Evolutionary conservation across 306 rosid genomes (phyloP).

Genomic region (Benincasa hispida): DNA sequence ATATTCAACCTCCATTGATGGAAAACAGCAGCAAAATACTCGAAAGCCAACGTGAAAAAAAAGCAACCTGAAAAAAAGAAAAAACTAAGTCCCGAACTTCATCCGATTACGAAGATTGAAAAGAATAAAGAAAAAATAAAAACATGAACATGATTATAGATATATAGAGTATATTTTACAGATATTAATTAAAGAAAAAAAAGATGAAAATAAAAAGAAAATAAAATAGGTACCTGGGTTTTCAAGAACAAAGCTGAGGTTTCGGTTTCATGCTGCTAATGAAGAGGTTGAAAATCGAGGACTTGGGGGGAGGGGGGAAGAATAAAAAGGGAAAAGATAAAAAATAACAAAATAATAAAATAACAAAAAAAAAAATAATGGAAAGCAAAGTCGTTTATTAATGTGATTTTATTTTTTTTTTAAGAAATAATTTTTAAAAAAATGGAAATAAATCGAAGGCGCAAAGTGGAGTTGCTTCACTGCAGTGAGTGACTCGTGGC

Average conservation of each 20-base stretch:
- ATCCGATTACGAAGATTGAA: conserved; percentile 1
- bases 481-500: not conserved
- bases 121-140: not conserved
- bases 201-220: not conserved
- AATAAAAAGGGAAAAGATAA: not conserved
- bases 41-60: not conserved
- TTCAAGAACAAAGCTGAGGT: not conserved
- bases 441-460: not conserved
- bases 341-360: not conserved
- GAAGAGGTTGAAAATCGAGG: conserved; percentile 3
- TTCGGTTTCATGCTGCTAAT: not conserved
- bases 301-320: not conserved
- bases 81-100: not conserved
- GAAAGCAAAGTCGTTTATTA: conserved; percentile 2
- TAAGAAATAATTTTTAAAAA: not conserved
- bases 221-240: conserved; percentile 1
- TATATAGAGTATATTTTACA: not conserved
- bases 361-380: not conserved
- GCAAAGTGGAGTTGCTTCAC: not conserved
- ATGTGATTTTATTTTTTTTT: no score
- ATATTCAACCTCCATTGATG: not conserved
- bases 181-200: not conserved
- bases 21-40: not conserved
- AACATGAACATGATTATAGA: not conserved
- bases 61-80: not conserved